Percentiles rank a stretch among this genome's conserved stretches.
Evolutionary conservation across 2,329 filamentous ascomycete species (phyloP).

Genomic region (Fonsecaea pugnacius): DNA sequence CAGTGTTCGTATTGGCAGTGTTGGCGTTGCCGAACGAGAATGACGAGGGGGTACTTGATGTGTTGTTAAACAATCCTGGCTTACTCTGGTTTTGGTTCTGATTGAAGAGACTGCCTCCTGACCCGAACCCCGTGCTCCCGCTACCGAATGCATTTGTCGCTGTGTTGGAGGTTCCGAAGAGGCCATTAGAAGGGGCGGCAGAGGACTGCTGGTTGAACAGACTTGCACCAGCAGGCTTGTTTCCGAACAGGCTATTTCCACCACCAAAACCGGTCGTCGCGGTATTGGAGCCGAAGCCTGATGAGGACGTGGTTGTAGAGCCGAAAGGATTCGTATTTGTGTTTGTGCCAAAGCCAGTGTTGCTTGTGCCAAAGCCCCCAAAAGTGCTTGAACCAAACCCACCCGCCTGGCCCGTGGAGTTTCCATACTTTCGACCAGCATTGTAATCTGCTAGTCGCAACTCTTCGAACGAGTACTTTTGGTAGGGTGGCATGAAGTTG

Average conservation of each 20-base stretch:
- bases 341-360: slow-evolving; percentile 35
- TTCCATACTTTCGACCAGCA: slow-evolving; percentile 82
- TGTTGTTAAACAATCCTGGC: slow-evolving; percentile 51
- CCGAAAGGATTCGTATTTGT: slow-evolving; percentile 41
- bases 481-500: slow-evolving; percentile 56
- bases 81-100: slow-evolving; percentile 49
- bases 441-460: slow-evolving; percentile 83
- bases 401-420: slow-evolving; percentile 76
- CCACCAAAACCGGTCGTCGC: slow-evolving; percentile 47
- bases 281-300: slow-evolving; percentile 44
- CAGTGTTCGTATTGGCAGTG: slow-evolving; percentile 40
- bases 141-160: slow-evolving; percentile 43
- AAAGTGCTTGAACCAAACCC: slow-evolving; percentile 73
- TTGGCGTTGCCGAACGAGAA: slow-evolving; percentile 41
- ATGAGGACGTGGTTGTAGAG: slow-evolving; percentile 42
- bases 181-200: slow-evolving; percentile 42
- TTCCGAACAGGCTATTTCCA: slow-evolving; percentile 54
- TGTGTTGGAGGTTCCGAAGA: slow-evolving; percentile 50
- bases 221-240: slow-evolving; percentile 39
- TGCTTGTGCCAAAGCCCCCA: slow-evolving; percentile 47
- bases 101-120: slow-evolving; percentile 51
- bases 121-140: slow-evolving; percentile 50
- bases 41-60: slow-evolving; percentile 34
- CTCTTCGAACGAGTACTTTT: slow-evolving; percentile 88
- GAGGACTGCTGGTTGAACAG: slow-evolving; percentile 39